Percentiles rank a stretch among this genome's conserved stretches.
Conservation (phyloP, 306 rosid species). For the Betula pendula region DNA sequence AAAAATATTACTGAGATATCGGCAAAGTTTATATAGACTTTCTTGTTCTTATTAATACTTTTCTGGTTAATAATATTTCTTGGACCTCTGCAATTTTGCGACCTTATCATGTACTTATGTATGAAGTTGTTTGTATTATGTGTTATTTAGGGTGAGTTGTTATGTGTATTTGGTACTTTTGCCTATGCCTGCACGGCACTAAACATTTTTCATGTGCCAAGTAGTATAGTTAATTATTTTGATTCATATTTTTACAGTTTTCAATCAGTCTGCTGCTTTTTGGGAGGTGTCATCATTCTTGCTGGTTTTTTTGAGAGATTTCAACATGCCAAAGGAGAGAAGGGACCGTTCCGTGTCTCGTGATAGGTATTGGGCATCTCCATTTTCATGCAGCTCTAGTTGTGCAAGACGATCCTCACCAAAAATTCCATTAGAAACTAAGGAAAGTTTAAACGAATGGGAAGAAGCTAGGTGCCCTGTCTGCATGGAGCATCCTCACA, state of each 20-base stretch:
- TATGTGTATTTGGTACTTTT: background rate
- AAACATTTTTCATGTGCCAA: background rate
- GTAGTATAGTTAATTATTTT: background rate
- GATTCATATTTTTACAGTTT: background rate
- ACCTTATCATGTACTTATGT: background rate
- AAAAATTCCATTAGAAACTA: slow-evolving; percentile 51
- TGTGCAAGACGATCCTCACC: slow-evolving; percentile 38
- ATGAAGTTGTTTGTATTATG: background rate
- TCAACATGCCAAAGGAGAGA: slow-evolving; percentile 89
- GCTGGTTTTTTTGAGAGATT: slow-evolving; percentile 4
- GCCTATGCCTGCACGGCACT: background rate
- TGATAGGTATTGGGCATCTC: slow-evolving; percentile 74
- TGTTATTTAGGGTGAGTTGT: background rate
- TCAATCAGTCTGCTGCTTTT: background rate
- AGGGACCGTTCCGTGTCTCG: slow-evolving; percentile 79
- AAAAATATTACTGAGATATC: background rate
- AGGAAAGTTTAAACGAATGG: slow-evolving; percentile 77
- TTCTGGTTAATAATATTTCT: background rate
- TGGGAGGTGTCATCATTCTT: slow-evolving; percentile 1
- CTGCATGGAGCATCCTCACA: slow-evolving; percentile 99
- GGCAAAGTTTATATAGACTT: background rate
- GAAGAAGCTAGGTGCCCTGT: slow-evolving; percentile 97
- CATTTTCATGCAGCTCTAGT: slow-evolving; percentile 80
- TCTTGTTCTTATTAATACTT: background rate
- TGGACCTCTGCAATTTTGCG: background rate